These are phyloP conservation scores for Kondoa subrosea DNA, from an alignment of 768 basidiomycete genomes.

Conservation along the genomic window DNA sequence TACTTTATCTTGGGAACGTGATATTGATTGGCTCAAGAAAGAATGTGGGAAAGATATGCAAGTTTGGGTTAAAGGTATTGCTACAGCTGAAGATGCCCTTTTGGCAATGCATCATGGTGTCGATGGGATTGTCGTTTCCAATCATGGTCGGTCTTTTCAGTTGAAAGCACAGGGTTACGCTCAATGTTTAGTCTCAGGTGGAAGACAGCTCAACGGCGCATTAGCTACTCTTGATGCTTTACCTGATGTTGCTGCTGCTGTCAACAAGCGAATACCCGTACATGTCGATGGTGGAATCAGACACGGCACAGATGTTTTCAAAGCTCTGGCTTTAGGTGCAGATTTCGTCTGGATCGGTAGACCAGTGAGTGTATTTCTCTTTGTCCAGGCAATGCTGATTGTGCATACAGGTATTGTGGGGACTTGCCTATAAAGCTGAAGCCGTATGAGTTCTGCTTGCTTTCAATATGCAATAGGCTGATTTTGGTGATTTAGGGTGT, in stretches of 20 bases:
- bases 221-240: constrained; percentile 27
- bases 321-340: constrained; percentile 23
- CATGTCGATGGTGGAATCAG: constrained; percentile 24
- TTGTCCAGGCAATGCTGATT: not conserved
- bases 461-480: too few relatives aligned
- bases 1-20: constrained; percentile 14
- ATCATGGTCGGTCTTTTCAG: constrained; percentile 60
- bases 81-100: constrained; percentile 49
- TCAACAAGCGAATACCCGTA: constrained; percentile 20
- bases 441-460: too few relatives aligned
- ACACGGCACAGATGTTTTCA: constrained; percentile 25
- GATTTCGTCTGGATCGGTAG: constrained; percentile 31
- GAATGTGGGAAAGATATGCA: constrained; percentile 17
- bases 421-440: constrained; percentile 32
- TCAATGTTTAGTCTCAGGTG: not conserved
- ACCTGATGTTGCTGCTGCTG: constrained; percentile 26
- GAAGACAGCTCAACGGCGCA: constrained; percentile 27
- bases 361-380: constrained; percentile 41
- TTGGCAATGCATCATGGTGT: constrained; percentile 67
- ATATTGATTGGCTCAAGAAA: constrained; percentile 19
- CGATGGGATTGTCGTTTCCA: constrained; percentile 73
- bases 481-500: too few relatives aligned
- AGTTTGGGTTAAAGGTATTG: constrained; percentile 32
- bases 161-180: constrained; percentile 18
- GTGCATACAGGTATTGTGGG: constrained; percentile 32